Base-by-base conservation (phyloP, 2,329 filamentous ascomycete genomes). In the Aspergillus awamori region DNA sequence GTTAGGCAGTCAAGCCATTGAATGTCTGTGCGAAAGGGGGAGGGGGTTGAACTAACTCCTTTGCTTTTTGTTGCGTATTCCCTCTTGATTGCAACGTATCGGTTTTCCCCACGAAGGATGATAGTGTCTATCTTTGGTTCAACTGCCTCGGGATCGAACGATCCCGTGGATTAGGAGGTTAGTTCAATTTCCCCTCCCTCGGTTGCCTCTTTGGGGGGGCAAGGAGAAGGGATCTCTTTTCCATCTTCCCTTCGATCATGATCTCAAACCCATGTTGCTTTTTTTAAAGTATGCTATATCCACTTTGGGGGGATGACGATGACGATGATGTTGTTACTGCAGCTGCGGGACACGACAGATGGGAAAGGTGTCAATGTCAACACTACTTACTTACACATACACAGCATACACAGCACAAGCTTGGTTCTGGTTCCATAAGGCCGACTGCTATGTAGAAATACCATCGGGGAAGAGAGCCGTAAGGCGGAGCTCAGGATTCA, bases 21-120 rank as follows among this genome's bases (percentile, higher is more conserved):
- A 28, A 49, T 17, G 47, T 49, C 47, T 49, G 47, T 30, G 47
- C 47, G 47, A 30, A 49, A 49, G 47, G 47, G 30, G 26, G 47
- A 17, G 47, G n/a, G 47, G 47, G 47, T 17, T 30, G n/a, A 30
- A 20, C 4, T 45, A 11, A 45, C 22, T 45, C 8, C 15, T 22
- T 45, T 45, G 22, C 8, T 45, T 11, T 20, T 43, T 20, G 22
- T 43, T 45, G 8, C 20, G 17, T 45, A 11, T 17, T 11, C 41
- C 11, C 20, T 45, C 17, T 11, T 6, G 8, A 45, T 45, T 4
- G 41, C 41, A 45, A 22, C 17, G 41, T 36, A 11, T 36, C 30
- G 30, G 11, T 13, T 6, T 36, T 45, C 41, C 41, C 41, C 41
- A 45, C 41, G 41, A 45, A 45, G 41, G 41, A 45, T 45, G n/a